phyloP scores from a whole-genome alignment of 768 basidiomycete genomes.

The Termitomyces sp. region DNA sequence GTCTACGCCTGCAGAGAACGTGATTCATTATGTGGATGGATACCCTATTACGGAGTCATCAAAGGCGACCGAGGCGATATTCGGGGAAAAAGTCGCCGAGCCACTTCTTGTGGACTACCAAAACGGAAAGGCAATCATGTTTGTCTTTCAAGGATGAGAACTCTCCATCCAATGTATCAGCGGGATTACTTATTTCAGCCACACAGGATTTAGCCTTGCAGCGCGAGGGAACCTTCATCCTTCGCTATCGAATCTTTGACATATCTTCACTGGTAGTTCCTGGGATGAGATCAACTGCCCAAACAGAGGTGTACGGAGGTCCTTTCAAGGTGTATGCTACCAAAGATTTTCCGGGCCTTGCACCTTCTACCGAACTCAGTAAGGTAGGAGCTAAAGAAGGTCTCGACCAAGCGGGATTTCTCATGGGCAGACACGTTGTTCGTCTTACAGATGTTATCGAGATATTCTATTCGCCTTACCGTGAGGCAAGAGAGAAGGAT shows the following conservation, averaged over 20 bases:
- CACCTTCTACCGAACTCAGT: constrained; percentile 63
- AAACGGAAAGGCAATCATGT: constrained; percentile 48
- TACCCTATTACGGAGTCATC: constrained; percentile 34
- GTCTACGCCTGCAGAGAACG: constrained; percentile 19
- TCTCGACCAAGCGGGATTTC: neutral
- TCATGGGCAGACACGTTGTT: neutral
- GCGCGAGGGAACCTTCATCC: constrained; percentile 57
- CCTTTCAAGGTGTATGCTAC: constrained; percentile 68
- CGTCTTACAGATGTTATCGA: constrained; percentile 23
- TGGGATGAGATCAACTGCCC: constrained; percentile 30
- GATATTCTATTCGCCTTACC: constrained; percentile 34
- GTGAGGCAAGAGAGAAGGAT: constrained; percentile 34
- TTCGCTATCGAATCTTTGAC: constrained; percentile 71
- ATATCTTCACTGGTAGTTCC: constrained; percentile 34
- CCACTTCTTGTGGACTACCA: constrained; percentile 47
- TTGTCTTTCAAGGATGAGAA: constrained; percentile 53
- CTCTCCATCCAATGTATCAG: neutral
- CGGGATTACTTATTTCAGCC: constrained; percentile 1
- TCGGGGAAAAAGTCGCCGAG: constrained; percentile 59
- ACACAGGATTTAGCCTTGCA: constrained; percentile 63
- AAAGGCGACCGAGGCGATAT: constrained; percentile 44
- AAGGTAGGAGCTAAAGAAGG: constrained; percentile 32
- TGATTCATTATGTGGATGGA: constrained; percentile 24
- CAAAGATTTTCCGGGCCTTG: constrained; percentile 68
- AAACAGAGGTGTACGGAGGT: constrained; percentile 64